Percentiles rank a stretch among this genome's conserved stretches.
These are phyloP conservation scores for Xylariaceae sp. DNA, from an alignment of 2,329 filamentous ascomycete species.

Conservation along the genomic window DNA sequence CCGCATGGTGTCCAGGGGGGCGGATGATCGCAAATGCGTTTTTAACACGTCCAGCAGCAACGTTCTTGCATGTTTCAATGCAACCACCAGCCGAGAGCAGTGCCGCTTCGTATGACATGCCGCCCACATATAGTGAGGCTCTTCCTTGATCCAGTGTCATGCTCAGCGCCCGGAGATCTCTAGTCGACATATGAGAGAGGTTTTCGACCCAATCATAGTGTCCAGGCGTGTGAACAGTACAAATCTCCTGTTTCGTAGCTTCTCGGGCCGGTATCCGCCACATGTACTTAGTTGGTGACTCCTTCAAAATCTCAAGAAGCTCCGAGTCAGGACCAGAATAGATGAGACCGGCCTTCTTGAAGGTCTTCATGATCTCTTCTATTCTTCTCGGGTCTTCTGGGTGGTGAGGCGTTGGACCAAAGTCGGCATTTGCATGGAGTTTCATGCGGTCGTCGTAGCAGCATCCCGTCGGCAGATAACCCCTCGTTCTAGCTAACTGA, in stretches of 20 bases:
- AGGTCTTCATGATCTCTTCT: conserved; percentile 84
- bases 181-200: conserved; percentile 49
- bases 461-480: conserved; percentile 63
- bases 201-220: conserved; percentile 75
- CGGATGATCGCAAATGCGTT: conserved; percentile 95
- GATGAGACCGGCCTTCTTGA: conserved; percentile 75
- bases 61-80: conserved; percentile 92
- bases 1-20: conserved; percentile 92
- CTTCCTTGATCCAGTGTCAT: conserved; percentile 55
- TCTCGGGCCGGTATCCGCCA: conserved; percentile 73
- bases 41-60: conserved; percentile 76
- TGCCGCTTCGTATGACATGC: conserved; percentile 73
- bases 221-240: conserved; percentile 67
- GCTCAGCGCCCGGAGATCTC: conserved; percentile 65
- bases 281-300: conserved; percentile 57
- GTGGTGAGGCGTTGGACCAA: conserved; percentile 69
- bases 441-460: conserved; percentile 96
- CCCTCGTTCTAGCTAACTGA: conserved; percentile 38
- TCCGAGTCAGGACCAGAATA: conserved; percentile 55
- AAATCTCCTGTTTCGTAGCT: conserved; percentile 75
- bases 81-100: conserved; percentile 84
- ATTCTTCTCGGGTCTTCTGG: conserved; percentile 93
- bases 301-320: conserved; percentile 46
- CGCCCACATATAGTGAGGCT: conserved; percentile 78
- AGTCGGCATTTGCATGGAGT: conserved; percentile 82